These are phyloP conservation scores for Colletotrichum camelliae DNA, from an alignment of 2,329 filamentous ascomycete species.

Conservation along the genomic window DNA sequence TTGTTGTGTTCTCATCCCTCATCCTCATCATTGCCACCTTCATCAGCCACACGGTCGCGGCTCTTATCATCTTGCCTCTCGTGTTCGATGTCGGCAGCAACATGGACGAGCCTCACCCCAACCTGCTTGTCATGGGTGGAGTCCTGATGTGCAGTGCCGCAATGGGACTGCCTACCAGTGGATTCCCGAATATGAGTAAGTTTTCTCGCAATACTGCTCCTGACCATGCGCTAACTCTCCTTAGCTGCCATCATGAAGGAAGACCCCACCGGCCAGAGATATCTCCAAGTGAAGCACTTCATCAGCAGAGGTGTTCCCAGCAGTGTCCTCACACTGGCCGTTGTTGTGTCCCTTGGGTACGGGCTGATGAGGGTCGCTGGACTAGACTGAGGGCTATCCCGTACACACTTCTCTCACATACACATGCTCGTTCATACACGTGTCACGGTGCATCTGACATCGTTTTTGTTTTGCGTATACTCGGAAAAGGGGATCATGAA, in stretches of 20 bases:
- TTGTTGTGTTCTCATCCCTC: constrained; percentile 83
- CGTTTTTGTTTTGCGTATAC: neutral
- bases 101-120: constrained; percentile 92
- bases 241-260: constrained; percentile 99
- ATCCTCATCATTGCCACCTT: constrained; percentile 96
- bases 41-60: constrained; percentile 96
- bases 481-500: neutral
- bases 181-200: constrained; percentile 99
- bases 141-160: constrained; percentile 98
- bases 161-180: constrained; percentile 94
- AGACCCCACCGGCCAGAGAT: constrained; percentile 89
- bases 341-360: constrained; percentile 90
- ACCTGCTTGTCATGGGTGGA: constrained; percentile 91
- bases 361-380: constrained; percentile 82
- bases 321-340: constrained; percentile 79
- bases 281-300: constrained; percentile 92
- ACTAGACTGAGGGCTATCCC: constrained; percentile 47
- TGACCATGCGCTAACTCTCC: neutral
- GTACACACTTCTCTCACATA: neutral
- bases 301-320: constrained; percentile 91
- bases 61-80: constrained; percentile 90
- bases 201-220: neutral
- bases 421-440: neutral
- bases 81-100: constrained; percentile 83
- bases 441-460: neutral